Evolutionary conservation across 805 yeast species (phyloP).

Genomic region (Ogataea trehalophila): DNA sequence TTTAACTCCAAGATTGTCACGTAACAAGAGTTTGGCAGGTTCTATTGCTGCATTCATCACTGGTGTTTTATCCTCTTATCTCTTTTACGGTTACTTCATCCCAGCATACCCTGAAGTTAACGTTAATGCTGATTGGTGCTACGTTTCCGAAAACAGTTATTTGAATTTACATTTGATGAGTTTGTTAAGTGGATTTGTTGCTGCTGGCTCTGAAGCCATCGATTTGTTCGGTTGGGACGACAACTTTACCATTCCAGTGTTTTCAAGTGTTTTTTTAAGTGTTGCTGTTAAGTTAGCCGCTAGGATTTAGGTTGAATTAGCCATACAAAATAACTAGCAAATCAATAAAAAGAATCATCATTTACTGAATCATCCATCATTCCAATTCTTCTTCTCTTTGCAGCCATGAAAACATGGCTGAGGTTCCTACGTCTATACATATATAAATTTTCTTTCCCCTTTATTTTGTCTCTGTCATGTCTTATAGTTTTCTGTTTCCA

Average conservation of each 20-base stretch:
- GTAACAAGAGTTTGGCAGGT: conserved; percentile 84
- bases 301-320: not conserved
- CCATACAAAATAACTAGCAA: not conserved
- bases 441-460: not conserved
- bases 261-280: conserved; percentile 62
- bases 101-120: conserved; percentile 58
- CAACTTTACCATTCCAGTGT: conserved; percentile 88
- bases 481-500: not conserved
- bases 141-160: conserved; percentile 58
- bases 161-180: conserved; percentile 52
- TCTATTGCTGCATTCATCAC: conserved; percentile 76
- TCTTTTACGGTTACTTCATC: conserved; percentile 68
- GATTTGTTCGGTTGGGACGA: conserved; percentile 79
- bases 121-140: conserved; percentile 47
- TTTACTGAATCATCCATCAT: not conserved
- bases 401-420: too few relatives aligned
- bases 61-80: conserved; percentile 62
- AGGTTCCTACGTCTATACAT: not conserved
- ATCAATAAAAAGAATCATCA: not conserved
- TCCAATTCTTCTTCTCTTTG: too few relatives aligned
- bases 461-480: not conserved
- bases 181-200: conserved; percentile 68
- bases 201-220: conserved; percentile 82
- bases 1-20: conserved; percentile 70
- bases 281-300: conserved; percentile 17